These are phyloP conservation scores for Glycine tomentella DNA, from an alignment of 306 rosid species.

Conservation along the genomic window DNA sequence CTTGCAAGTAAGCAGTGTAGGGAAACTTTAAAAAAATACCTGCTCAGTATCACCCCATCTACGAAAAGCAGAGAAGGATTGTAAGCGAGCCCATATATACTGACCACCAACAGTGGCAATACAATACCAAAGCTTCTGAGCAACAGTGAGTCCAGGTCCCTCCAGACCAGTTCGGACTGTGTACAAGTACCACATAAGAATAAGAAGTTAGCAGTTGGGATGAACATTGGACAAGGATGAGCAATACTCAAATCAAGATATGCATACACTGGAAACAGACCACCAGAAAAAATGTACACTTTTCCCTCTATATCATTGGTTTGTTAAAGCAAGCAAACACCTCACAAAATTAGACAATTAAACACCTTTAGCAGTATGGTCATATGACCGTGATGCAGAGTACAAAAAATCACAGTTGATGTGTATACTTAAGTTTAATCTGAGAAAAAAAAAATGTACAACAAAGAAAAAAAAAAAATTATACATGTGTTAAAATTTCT, in stretches of 20 bases:
- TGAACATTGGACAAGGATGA: neutral
- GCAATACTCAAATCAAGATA: neutral
- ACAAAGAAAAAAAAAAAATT: conserved; percentile 7
- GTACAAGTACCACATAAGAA: conserved; percentile 44
- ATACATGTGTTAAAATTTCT: neutral
- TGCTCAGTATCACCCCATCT: conserved; percentile 99
- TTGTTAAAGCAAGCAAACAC: conserved; percentile 24
- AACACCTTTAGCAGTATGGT: conserved; percentile 11
- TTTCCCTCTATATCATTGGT: neutral
- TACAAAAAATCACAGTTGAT: conserved; percentile 10
- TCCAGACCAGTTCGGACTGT: conserved; percentile 95
- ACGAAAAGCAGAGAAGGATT: conserved; percentile 97
- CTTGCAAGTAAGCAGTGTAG: conserved; percentile 15
- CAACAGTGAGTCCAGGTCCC: conserved; percentile 96
- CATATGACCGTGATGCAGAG: conserved; percentile 6
- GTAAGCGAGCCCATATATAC: conserved; percentile 93
- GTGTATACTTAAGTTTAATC: conserved; percentile 8
- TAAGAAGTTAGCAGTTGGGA: neutral
- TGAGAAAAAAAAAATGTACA: neutral
- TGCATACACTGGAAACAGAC: conserved; percentile 10
- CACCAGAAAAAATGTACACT: neutral
- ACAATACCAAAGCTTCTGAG: conserved; percentile 95
- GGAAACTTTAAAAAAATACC: conserved; percentile 58
- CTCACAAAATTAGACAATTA: neutral
- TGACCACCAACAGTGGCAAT: conserved; percentile 95